A percentile compares a stretch with the other conserved stretches of the same genome.
phyloP scores from a whole-genome alignment of 75 land plant species.

The Cryptomeria japonica region DNA sequence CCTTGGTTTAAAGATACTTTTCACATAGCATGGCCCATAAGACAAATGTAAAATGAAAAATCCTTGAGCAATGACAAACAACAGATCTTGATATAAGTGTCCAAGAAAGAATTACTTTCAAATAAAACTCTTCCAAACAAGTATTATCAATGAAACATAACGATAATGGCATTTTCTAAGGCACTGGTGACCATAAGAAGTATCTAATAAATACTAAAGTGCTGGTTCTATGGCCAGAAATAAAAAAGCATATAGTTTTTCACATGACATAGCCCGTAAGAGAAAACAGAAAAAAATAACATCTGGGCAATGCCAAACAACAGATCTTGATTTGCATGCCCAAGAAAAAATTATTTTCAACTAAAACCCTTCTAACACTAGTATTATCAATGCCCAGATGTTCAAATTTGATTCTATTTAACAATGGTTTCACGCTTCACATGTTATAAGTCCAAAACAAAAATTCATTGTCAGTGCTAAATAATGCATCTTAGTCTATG shows the following conservation, averaged over 20 bases:
- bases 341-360: background rate
- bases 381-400: background rate
- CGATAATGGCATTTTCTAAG: background rate
- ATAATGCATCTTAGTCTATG: too few species aligned
- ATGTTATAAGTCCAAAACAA: too few species aligned
- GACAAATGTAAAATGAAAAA: background rate
- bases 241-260: too few species aligned
- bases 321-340: background rate
- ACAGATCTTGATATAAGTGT: background rate
- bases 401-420: background rate
- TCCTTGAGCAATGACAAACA: background rate
- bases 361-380: background rate
- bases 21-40: too few species aligned
- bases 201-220: too few species aligned
- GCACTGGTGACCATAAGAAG: background rate
- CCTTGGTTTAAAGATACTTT: too few species aligned
- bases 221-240: background rate
- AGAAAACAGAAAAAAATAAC: too few species aligned
- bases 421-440: background rate
- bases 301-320: background rate
- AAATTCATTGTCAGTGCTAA: background rate
- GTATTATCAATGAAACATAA: background rate
- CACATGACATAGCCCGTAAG: background rate
- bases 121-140: background rate
- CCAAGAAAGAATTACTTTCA: background rate